A percentile compares a stretch with the other conserved stretches of the same genome.
These are phyloP conservation scores for Oryza nivara DNA, from an alignment of 176 grass and related monocot species.

Conservation along the genomic window DNA sequence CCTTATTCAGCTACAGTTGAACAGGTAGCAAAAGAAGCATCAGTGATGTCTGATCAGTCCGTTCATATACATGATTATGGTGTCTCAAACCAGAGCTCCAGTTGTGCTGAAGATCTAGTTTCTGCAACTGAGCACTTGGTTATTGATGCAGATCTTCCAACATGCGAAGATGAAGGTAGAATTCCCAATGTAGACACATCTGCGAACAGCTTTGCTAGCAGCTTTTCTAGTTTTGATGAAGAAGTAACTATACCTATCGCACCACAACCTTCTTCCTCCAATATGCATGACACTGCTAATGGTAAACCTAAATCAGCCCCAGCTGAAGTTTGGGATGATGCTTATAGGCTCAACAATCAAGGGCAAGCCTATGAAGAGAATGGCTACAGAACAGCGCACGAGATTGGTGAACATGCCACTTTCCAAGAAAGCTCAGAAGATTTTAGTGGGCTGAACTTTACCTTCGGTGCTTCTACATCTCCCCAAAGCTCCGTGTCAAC, in stretches of 20 bases:
- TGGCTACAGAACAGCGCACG: slow-evolving; percentile 3
- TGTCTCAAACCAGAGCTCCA: slow-evolving; percentile 41
- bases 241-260: neutral
- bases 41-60: slow-evolving; percentile 41
- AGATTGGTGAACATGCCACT: slow-evolving; percentile 34
- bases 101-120: slow-evolving; percentile 52
- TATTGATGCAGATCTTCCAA: slow-evolving; percentile 46
- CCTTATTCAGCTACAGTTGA: slow-evolving; percentile 57
- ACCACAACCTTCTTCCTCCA: slow-evolving; percentile 30
- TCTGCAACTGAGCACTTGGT: slow-evolving; percentile 61
- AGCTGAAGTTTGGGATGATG: slow-evolving; percentile 42
- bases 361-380: slow-evolving; percentile 33
- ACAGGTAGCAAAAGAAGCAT: slow-evolving; percentile 49
- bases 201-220: slow-evolving; percentile 47
- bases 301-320: slow-evolving; percentile 17
- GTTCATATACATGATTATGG: slow-evolving; percentile 24
- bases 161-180: slow-evolving; percentile 34
- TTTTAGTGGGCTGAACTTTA: slow-evolving; percentile 51
- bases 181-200: slow-evolving; percentile 27
- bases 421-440: slow-evolving; percentile 39
- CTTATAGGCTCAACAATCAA: slow-evolving; percentile 18
- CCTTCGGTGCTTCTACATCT: slow-evolving; percentile 43
- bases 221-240: slow-evolving; percentile 57
- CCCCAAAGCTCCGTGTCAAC: slow-evolving; percentile 30
- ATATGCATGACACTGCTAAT: slow-evolving; percentile 32